Percentiles rank a stretch among this genome's conserved stretches.
Evolutionary conservation across 495 filamentous ascomycete genomes (phyloP).

Genomic region (Penicillium maclennaniae): DNA sequence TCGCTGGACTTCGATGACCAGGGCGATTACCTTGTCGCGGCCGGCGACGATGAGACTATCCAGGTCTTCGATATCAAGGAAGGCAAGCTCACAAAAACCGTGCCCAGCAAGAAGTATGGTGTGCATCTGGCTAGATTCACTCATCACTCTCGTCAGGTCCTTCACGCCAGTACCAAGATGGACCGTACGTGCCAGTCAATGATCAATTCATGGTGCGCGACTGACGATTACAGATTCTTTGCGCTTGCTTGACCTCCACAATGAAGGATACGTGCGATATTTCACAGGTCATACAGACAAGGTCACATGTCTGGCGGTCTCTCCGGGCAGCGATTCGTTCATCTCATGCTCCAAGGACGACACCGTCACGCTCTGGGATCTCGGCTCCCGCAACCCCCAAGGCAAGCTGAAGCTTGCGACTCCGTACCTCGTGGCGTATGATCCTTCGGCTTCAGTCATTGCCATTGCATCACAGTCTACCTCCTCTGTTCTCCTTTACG

Average conservation of each 20-base stretch:
- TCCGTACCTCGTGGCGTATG: conserved; percentile 81
- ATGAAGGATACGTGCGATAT: conserved; percentile 92
- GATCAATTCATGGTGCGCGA: background rate
- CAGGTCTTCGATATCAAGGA: conserved; percentile 91
- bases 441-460: conserved; percentile 84
- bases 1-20: conserved; percentile 96
- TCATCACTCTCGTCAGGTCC: conserved; percentile 78
- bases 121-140: conserved; percentile 92
- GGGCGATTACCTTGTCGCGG: conserved; percentile 82
- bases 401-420: conserved; percentile 72
- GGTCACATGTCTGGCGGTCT: conserved; percentile 71
- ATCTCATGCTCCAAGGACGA: conserved; percentile 86
- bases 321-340: conserved; percentile 74
- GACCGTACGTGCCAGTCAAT: conserved; percentile 47
- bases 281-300: conserved; percentile 81
- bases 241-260: conserved; percentile 87
- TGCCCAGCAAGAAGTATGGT: conserved; percentile 90
- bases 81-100: conserved; percentile 76
- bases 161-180: conserved; percentile 92
- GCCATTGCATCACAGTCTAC: conserved; percentile 81
- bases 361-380: conserved; percentile 84
- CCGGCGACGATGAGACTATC: conserved; percentile 87
- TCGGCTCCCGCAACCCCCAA: conserved; percentile 64
- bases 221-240: conserved; percentile 59
- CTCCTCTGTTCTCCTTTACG: conserved; percentile 79